Evolutionary conservation across 1,284 basidiomycete species (phyloP).

Genomic region (Inonotus obliquus): DNA sequence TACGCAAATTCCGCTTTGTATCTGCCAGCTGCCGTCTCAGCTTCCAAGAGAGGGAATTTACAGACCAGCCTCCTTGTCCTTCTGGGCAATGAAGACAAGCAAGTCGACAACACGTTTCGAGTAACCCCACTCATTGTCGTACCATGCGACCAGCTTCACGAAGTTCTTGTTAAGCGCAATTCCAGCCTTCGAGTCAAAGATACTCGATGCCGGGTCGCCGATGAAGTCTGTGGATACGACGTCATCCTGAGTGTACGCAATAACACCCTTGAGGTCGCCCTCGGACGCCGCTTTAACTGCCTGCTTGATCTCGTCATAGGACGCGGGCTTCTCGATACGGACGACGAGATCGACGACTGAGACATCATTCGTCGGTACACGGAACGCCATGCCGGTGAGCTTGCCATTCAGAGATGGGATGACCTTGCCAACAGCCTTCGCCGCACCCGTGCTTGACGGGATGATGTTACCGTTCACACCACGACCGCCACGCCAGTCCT

Average conservation of each 20-base stretch:
- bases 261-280: slow-evolving; percentile 71
- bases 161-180: slow-evolving; percentile 93
- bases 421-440: slow-evolving; percentile 99
- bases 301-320: slow-evolving; percentile 91
- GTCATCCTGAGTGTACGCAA: slow-evolving; percentile 93
- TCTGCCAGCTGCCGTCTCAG: neutral
- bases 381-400: slow-evolving; percentile 96
- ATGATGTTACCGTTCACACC: slow-evolving; percentile 98
- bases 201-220: slow-evolving; percentile 73
- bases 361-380: slow-evolving; percentile 95
- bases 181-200: slow-evolving; percentile 92
- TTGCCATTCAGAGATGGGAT: slow-evolving; percentile 97
- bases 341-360: slow-evolving; percentile 98
- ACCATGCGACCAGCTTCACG: slow-evolving; percentile 95
- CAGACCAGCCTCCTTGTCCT: slow-evolving; percentile 39
- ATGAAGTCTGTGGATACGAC: slow-evolving; percentile 96
- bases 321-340: slow-evolving; percentile 83
- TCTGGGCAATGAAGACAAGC: slow-evolving; percentile 76
- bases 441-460: slow-evolving; percentile 97
- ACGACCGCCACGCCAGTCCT: slow-evolving; percentile 97
- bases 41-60: neutral
- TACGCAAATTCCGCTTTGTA: neutral
- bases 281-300: slow-evolving; percentile 82
- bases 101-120: slow-evolving; percentile 93
- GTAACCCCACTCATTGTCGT: slow-evolving; percentile 98